Conservation (phyloP, 768 basidiomycete genomes). For the Daedaleopsis sinensis region DNA sequence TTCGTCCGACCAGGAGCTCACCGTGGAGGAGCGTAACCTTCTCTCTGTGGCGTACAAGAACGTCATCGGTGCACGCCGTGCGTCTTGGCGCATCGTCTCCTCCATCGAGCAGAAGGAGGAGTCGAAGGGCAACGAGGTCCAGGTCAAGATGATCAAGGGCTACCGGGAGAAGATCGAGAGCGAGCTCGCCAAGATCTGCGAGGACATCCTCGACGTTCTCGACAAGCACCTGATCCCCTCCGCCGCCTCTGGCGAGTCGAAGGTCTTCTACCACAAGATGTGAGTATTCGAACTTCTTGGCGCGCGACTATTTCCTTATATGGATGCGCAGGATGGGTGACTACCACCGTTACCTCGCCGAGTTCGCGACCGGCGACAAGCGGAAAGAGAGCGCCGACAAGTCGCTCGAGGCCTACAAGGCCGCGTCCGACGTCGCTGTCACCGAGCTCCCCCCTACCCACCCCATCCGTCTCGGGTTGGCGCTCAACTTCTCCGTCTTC, state of each 20-base stretch:
- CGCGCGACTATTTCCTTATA: constrained; percentile 23
- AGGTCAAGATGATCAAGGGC: constrained; percentile 96
- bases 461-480: constrained; percentile 97
- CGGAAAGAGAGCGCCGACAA: constrained; percentile 97
- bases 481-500: constrained; percentile 99
- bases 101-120: constrained; percentile 99
- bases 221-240: constrained; percentile 98
- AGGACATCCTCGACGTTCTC: constrained; percentile 96
- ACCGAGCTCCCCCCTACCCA: constrained; percentile 95
- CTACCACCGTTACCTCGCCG: constrained; percentile 98
- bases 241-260: constrained; percentile 94
- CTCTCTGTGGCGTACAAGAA: constrained; percentile 99
- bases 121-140: constrained; percentile 95
- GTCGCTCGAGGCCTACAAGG: constrained; percentile 97
- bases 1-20: constrained; percentile 96
- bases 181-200: constrained; percentile 97
- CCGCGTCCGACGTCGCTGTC: constrained; percentile 95
- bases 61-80: constrained; percentile 96
- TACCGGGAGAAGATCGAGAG: constrained; percentile 98
- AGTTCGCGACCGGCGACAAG: constrained; percentile 98
- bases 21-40: constrained; percentile 97
- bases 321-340: constrained; percentile 85
- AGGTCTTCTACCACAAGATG: constrained; percentile 99
- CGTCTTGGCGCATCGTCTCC: constrained; percentile 97
- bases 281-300: constrained; percentile 41